Percentiles rank a stretch among this genome's conserved stretches.
phyloP scores from a whole-genome alignment of 306 rosid species.

The cucumber (Cucumis sativus) region DNA sequence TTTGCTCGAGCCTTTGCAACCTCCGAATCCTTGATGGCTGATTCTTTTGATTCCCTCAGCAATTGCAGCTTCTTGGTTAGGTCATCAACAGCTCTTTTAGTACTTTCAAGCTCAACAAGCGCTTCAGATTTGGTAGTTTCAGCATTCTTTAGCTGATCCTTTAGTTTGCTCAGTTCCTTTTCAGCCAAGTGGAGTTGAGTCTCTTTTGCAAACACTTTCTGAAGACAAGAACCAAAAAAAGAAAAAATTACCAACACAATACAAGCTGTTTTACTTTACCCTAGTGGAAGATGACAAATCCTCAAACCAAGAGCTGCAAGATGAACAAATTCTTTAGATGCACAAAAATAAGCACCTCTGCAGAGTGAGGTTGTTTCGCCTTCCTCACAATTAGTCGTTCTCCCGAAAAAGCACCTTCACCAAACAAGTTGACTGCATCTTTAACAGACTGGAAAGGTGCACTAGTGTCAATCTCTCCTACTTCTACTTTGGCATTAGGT shows the following conservation, averaged over 20 bases:
- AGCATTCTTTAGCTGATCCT: slow-evolving; percentile 69
- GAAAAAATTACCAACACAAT: not conserved
- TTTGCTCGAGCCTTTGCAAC: slow-evolving; percentile 47
- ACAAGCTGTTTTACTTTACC: not conserved
- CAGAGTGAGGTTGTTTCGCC: slow-evolving; percentile 66
- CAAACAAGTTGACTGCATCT: slow-evolving; percentile 87
- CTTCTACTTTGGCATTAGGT: slow-evolving; percentile 61
- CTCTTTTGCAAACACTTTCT: slow-evolving; percentile 85
- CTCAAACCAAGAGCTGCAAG: not conserved
- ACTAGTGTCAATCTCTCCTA: slow-evolving; percentile 97
- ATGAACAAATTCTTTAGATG: not conserved
- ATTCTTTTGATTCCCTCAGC: slow-evolving; percentile 55
- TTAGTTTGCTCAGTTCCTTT: slow-evolving; percentile 76
- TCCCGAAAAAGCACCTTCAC: slow-evolving; percentile 90
- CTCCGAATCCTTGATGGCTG: slow-evolving; percentile 47
- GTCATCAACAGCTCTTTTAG: slow-evolving; percentile 46
- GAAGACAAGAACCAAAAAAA: slow-evolving; percentile 13
- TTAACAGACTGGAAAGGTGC: slow-evolving; percentile 97
- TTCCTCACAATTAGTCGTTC: slow-evolving; percentile 56
- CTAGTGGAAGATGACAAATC: not conserved
- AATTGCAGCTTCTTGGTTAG: slow-evolving; percentile 47
- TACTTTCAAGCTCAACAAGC: slow-evolving; percentile 65
- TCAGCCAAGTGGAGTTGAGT: slow-evolving; percentile 68
- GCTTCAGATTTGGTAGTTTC: slow-evolving; percentile 80
- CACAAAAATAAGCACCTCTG: slow-evolving; percentile 47